Evolutionary conservation across 768 basidiomycete genomes (phyloP).

Genomic region (Agrocybe pediades): DNA sequence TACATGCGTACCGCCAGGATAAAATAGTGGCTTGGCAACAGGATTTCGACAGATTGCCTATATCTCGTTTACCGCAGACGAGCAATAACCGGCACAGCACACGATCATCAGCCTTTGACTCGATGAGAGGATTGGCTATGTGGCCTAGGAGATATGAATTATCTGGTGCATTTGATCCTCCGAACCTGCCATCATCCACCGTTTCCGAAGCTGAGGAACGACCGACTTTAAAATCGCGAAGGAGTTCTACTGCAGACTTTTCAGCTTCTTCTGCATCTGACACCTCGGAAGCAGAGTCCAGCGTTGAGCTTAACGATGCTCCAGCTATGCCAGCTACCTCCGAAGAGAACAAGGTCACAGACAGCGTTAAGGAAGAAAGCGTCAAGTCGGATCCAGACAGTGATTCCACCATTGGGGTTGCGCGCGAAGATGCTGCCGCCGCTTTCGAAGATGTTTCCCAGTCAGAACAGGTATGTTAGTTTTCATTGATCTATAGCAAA

Average conservation of each 20-base stretch:
- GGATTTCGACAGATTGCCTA: slow-evolving; percentile 86
- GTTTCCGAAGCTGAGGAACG: slow-evolving; percentile 78
- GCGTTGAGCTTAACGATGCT: slow-evolving; percentile 11
- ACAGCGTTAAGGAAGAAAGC: slow-evolving; percentile 17
- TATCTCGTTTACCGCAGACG: slow-evolving; percentile 55
- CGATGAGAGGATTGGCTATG: slow-evolving; percentile 71
- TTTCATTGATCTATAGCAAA: too few relatives aligned
- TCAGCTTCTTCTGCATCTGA: slow-evolving; percentile 73
- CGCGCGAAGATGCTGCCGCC: slow-evolving; percentile 18
- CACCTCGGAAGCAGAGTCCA: slow-evolving; percentile 63
- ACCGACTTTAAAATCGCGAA: slow-evolving; percentile 38
- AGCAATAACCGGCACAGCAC: slow-evolving; percentile 49
- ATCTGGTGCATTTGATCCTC: slow-evolving; percentile 52
- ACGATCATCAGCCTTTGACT: slow-evolving; percentile 64
- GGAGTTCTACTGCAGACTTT: slow-evolving; percentile 50
- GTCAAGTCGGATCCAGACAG: slow-evolving; percentile 70
- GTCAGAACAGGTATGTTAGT: slow-evolving; percentile 22
- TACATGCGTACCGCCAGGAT: slow-evolving; percentile 86
- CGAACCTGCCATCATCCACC: slow-evolving; percentile 60
- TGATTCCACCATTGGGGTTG: slow-evolving; percentile 82
- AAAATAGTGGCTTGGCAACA: slow-evolving; percentile 96
- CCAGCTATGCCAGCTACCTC: slow-evolving; percentile 7
- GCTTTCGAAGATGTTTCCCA: slow-evolving; percentile 14
- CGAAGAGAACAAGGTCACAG: slow-evolving; percentile 8
- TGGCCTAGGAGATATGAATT: slow-evolving; percentile 67